Evolutionary conservation across 2,329 filamentous ascomycete genomes (phyloP), one percentile per base, ranked within the genome.

Genomic region (Colletotrichum liaoningense): DNA sequence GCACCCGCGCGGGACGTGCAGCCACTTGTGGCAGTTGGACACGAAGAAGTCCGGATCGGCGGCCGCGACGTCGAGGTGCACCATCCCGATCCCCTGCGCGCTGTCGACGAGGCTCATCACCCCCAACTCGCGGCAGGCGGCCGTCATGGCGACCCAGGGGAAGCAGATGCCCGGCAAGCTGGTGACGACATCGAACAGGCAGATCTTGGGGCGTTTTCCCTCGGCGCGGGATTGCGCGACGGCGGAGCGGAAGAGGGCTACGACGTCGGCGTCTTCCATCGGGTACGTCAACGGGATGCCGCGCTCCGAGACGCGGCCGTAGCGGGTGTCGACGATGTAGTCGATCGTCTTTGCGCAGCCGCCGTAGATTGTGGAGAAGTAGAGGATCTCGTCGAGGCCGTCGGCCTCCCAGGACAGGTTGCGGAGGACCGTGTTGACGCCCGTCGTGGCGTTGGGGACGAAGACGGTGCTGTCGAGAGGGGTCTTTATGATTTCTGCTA

Each of bases 1-100:
- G 79, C 93, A 95, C 19, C 92, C 93, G 38, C 95, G 91, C 1
- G 95, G 96, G 0, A 91, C 90, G 79, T 91, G 92, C 8, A 98
- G 90, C 96, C 96, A 98, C 85, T 97, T 97, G 85, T 97, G 94
- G 77, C 92, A 94, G 81, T 98, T 98, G 68, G 88, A 93, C 16
- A 96, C 89, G 79, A 97, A 94, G 84, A 97, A 98, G 81, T 98
- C 95, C 0, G 95, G 92, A 75, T 95, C 89, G 3, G 95, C 84
- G 4, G 83, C 81, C 0, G 80, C 75, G 16, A 98, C 83, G 81
- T 97, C 90, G 8, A 98, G 81, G 1, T 88, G 86, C 8, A 98
- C 87, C 82, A 97, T 93, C 2, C 96, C 96, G 28, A 97, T 84
- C 1, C 93, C 93, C 82, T 98, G 96, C 0, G 96, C 96, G 19